Conservation (phyloP, 1,284 basidiomycete genomes). For the Leccinum cinnamomeum region DNA sequence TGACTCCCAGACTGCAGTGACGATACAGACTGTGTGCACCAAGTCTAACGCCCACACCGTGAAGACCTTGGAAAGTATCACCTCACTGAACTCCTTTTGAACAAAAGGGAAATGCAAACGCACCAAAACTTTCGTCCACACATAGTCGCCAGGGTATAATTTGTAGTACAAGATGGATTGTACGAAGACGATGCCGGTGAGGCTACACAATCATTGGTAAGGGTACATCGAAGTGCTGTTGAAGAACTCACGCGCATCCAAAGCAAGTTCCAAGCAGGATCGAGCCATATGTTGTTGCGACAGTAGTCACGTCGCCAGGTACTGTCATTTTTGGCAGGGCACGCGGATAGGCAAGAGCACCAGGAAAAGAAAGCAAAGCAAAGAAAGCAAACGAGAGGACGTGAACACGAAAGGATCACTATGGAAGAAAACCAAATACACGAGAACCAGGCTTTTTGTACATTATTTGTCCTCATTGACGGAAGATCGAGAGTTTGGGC, state of each 20-base stretch:
- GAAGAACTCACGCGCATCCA: constrained; percentile 25
- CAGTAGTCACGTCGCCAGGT: constrained; percentile 33
- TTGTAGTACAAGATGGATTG: constrained; percentile 48
- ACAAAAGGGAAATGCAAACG: constrained; percentile 14
- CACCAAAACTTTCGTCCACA: constrained; percentile 40
- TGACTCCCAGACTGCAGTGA: constrained; percentile 31
- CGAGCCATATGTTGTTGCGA: constrained; percentile 34
- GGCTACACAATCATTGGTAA: constrained; percentile 33
- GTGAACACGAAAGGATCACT: constrained; percentile 32
- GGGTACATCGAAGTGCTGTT: background rate
- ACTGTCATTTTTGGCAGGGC: constrained; percentile 21
- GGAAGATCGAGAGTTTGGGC: constrained; percentile 22
- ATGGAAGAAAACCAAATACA: background rate
- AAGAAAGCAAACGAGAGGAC: constrained; percentile 27
- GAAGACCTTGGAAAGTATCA: constrained; percentile 24
- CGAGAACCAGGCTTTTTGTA: constrained; percentile 27
- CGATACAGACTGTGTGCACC: constrained; percentile 33
- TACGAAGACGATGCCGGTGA: constrained; percentile 47
- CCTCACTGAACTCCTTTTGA: constrained; percentile 12
- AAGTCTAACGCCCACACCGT: constrained; percentile 33
- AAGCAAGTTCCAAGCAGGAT: constrained; percentile 34
- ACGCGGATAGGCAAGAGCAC: background rate
- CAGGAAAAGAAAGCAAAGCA: background rate
- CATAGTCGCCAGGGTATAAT: constrained; percentile 40
- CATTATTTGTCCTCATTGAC: constrained; percentile 36